Percentiles rank a stretch among this genome's conserved stretches.
Evolutionary conservation across 176 grass and related monocot genomes (phyloP).

Genomic region (Phoenix dactylifera): DNA sequence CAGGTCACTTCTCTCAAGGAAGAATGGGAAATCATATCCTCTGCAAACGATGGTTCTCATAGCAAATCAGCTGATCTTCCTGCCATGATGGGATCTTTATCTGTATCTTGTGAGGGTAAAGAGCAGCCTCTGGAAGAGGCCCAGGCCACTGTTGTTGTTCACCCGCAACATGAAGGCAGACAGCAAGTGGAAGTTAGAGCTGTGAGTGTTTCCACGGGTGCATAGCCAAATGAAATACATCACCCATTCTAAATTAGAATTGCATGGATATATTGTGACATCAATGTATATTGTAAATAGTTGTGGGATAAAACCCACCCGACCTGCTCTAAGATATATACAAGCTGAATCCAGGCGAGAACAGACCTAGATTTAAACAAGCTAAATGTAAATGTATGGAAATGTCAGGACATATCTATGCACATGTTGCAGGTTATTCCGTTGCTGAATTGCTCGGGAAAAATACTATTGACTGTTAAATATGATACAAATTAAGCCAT

Average conservation of each 20-base stretch:
- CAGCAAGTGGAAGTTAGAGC: conserved; percentile 60
- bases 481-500: too few species aligned
- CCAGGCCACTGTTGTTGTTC: conserved; percentile 34
- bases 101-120: conserved; percentile 27
- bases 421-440: too few species aligned
- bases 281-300: conserved; percentile 8
- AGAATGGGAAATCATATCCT: conserved; percentile 80
- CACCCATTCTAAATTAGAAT: background rate
- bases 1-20: conserved; percentile 40
- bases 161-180: conserved; percentile 31
- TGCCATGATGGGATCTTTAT: conserved; percentile 33
- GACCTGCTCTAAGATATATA: too few species aligned
- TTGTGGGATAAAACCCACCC: too few species aligned
- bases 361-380: too few species aligned
- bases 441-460: too few species aligned
- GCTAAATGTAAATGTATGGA: too few species aligned
- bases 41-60: background rate
- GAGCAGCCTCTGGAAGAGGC: conserved; percentile 30
- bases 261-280: conserved; percentile 13
- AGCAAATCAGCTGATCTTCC: conserved; percentile 37
- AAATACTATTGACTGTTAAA: too few species aligned
- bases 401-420: too few species aligned
- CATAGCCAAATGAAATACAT: background rate
- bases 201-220: conserved; percentile 36
- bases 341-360: too few species aligned